Base-by-base conservation (phyloP, 1,284 basidiomycete genomes). In the Somion occarium region DNA sequence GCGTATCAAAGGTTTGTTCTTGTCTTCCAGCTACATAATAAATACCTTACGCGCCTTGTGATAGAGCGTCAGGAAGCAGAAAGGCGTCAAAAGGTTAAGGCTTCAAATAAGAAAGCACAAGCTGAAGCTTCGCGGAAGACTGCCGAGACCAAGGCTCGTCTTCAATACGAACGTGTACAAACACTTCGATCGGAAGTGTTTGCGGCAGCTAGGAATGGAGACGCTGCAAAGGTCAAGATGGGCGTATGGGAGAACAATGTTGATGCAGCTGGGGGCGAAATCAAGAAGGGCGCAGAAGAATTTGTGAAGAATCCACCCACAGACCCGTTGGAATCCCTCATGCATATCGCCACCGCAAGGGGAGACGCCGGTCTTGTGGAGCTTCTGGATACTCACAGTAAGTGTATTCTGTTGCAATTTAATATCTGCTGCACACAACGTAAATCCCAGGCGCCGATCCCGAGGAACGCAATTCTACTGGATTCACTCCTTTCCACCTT, bases 301-400 rank as follows among this genome's bases (percentile, higher is more conserved):
- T 80, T 81, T 56, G 73, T 80, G 48, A 65, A 71, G 54, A 54
- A 45, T 9, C 57, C 57, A 13, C 80, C 82, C 4, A 59, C 70
- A 47, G 85, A 87, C 64, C 69, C 70, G n/a, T 67, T 70, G 53
- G 79, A 89, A 64, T 85, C 86, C 26, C 69, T 90, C 18, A 63
- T 83, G 51, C 87, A 89, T 59, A 85, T 90, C 50, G 81, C 78
- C 44, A 73, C 76, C 3, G 68, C 63, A 49, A 69, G 71, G 46
- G 81, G 79, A 5, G 75, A 88, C 64, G 57, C 66, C 4, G 75
- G 76, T 20, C 67, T 89, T 48, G 73, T 85, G 3, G 65, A 78
- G 59, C 89, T 85, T 85, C 74, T 90, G 9, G 77, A 82, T 63
- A 70, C 76, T 2, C 85, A 88, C 63, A 79, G 87, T 88, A 60